Percentiles rank a stretch among this genome's conserved stretches.
Evolutionary conservation across 2,329 filamentous ascomycete genomes (phyloP).

Genomic region (Amesomyces nigricolor): DNA sequence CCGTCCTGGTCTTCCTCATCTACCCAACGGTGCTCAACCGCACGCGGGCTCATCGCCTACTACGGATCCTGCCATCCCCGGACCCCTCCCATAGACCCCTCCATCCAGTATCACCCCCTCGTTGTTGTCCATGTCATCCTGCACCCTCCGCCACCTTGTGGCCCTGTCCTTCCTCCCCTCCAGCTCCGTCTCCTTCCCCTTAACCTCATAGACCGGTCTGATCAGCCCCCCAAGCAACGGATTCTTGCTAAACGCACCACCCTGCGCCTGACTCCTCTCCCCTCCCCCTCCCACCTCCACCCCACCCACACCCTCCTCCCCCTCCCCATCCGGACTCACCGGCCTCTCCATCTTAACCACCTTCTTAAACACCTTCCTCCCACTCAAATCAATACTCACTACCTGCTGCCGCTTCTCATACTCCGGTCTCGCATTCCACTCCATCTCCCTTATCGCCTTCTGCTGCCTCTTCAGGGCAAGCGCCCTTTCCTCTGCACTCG

Average conservation of each 20-base stretch:
- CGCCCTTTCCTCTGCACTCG: constrained; percentile 74
- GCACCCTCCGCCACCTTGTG: constrained; percentile 53
- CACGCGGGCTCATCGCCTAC: constrained; percentile 37
- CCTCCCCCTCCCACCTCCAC: constrained; percentile 28
- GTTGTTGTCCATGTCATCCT: constrained; percentile 55
- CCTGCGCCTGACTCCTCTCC: constrained; percentile 34
- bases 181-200: constrained; percentile 44
- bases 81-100: constrained; percentile 41
- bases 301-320: constrained; percentile 32
- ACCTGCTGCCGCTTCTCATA: constrained; percentile 85
- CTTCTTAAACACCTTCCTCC: constrained; percentile 67
- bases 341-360: constrained; percentile 61
- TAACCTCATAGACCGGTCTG: constrained; percentile 53
- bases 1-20: too few relatives aligned
- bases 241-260: constrained; percentile 61
- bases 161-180: constrained; percentile 40
- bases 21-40: constrained; percentile 26
- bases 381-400: constrained; percentile 75
- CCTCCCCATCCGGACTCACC: constrained; percentile 45
- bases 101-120: constrained; percentile 55
- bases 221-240: constrained; percentile 62
- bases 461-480: constrained; percentile 81
- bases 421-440: constrained; percentile 78
- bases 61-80: constrained; percentile 5
- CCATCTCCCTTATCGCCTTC: constrained; percentile 74